Evolutionary conservation across 1,139 yeast species (phyloP), one percentile per base, ranked within the genome.

Genomic region (Debaryomyces coudertii): DNA sequence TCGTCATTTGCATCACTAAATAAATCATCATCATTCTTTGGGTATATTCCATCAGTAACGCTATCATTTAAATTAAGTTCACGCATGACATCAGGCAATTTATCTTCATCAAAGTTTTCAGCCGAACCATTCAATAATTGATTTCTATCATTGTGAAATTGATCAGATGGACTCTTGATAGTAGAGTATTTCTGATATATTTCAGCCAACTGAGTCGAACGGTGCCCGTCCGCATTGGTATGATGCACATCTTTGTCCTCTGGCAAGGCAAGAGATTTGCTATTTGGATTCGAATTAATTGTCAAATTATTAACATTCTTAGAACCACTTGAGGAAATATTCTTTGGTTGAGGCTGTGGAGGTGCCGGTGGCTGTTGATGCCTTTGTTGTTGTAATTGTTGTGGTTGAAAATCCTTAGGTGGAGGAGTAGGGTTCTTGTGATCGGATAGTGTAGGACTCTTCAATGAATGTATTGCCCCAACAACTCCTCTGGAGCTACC

Each of bases 401-500:
- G 31, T 4, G 46, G 43, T 9, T 49, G 51, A 15, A 49, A 49
- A 7, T 33, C 36, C 16, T 40, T 43, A 22, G 45, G 30, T 20
- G 46, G 51, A 25, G 40, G 42, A 22, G 45, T 42, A 23, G 45
- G 40, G n/a, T 14, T 33, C 16, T 38, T 40, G 23, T 40, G 40
- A 36, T 45, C 35, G 23, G 51, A 38, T 9, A 35, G 28, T 3
- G 42, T 31, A 14, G 70, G 69, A 52, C 68, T 63, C 53, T 57
- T 70, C 70, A 68, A 76, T 1, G 85, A 71, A 44, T 64, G 72
- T 2, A 82, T 58, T 1, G 88, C 87, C 28, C 87, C 88, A 4
- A 73, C 71, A 34, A 82, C 62, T 8, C 88, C 88, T 49, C 83
- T 76, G 14, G 75, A 65, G 33, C 86, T 79, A 8, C 97, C 97